Conservation (phyloP, 1,284 basidiomycete species). For the Ceratobasidium theobromae region DNA sequence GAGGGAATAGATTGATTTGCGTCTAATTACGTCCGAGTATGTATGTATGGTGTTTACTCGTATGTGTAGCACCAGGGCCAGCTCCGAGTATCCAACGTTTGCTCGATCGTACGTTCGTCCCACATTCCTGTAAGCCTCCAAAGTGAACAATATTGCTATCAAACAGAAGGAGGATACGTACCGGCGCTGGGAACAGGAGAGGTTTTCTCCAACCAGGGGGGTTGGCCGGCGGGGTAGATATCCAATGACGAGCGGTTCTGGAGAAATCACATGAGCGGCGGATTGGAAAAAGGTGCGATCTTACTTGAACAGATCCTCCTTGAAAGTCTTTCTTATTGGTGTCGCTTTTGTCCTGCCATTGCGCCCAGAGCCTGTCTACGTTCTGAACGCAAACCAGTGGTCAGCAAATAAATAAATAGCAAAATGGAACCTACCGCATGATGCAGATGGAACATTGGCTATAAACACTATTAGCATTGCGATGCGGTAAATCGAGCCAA, state of each 20-base stretch:
- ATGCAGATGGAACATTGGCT: conserved; percentile 22
- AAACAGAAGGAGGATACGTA: neutral
- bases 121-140: neutral
- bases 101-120: neutral
- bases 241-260: neutral
- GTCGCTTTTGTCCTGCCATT: conserved; percentile 5
- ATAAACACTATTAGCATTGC: neutral
- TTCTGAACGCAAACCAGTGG: neutral
- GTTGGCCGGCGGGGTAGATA: neutral
- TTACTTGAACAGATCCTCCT: conserved; percentile 8
- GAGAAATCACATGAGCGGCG: neutral
- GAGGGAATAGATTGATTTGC: no score
- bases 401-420: neutral
- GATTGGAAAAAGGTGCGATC: neutral
- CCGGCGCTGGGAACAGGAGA: neutral
- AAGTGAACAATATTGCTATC: neutral
- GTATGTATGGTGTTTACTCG: no score
- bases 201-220: conserved; percentile 12
- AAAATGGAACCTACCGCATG: neutral
- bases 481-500: neutral
- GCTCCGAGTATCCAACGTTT: conserved; percentile 6
- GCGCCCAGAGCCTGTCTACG: conserved; percentile 8
- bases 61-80: conserved; percentile 15
- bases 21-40: no score
- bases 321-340: neutral